A percentile compares a stretch with the other conserved stretches of the same genome.
Conservation (phyloP, 306 rosid genomes). For the Malus asiatica region DNA sequence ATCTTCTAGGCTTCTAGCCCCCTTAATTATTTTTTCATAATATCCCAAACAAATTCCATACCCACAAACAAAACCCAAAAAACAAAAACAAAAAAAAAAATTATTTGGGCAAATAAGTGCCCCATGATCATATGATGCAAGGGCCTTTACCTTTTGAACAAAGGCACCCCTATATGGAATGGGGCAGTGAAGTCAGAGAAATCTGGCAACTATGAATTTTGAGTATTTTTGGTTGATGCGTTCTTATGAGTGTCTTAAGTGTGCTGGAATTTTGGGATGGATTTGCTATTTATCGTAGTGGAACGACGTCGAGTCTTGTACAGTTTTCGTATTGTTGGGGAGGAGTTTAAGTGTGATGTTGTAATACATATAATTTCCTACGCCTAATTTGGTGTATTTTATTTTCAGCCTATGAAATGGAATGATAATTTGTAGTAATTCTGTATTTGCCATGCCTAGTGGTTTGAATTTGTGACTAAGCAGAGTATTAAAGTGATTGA, state of each 20-base stretch:
- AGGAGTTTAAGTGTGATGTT: not conserved
- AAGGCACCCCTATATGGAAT: constrained; percentile 23
- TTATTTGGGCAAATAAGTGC: constrained; percentile 7
- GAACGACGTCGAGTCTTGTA: constrained; percentile 23
- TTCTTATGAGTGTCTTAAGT: constrained; percentile 19
- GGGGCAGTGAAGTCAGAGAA: constrained; percentile 13
- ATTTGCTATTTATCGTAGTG: constrained; percentile 9
- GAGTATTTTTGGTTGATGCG: constrained; percentile 31
- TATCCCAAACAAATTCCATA: not conserved
- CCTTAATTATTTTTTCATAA: not conserved
- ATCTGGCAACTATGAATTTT: constrained; percentile 12
- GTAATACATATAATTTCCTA: not conserved
- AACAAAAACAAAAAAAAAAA: not conserved
- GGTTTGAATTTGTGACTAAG: not conserved
- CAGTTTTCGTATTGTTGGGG: constrained; percentile 10
- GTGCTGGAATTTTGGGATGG: constrained; percentile 20
- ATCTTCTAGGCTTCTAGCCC: constrained; percentile 54
- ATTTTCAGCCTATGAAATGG: not conserved
- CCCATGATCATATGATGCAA: constrained; percentile 1
- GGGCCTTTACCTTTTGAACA: constrained; percentile 29
- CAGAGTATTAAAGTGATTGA: too few relatives aligned
- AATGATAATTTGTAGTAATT: not conserved
- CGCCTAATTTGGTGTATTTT: not conserved
- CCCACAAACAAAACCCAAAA: not conserved
- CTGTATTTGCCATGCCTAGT: not conserved